These are phyloP conservation scores for Camelina sativa DNA, from an alignment of 345 rosid species.

Conservation along the genomic window DNA sequence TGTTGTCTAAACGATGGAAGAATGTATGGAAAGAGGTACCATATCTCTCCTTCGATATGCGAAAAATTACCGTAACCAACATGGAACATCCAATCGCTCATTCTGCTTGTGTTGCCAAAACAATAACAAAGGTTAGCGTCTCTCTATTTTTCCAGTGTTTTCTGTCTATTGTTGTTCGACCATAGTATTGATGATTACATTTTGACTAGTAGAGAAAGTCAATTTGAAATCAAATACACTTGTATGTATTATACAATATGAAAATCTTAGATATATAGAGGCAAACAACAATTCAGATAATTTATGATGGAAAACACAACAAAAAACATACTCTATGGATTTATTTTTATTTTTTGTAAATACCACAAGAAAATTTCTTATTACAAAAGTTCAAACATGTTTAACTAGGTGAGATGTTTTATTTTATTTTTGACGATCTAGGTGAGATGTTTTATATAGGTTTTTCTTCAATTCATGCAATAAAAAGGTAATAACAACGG, in stretches of 20 bases:
- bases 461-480: too few relatives aligned
- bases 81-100: neutral
- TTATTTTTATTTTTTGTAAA: neutral
- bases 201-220: too few relatives aligned
- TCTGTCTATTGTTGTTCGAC: too few relatives aligned
- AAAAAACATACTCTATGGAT: too few relatives aligned
- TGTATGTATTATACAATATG: neutral
- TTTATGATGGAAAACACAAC: too few relatives aligned
- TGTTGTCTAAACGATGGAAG: slow-evolving; percentile 16
- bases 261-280: neutral
- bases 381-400: neutral
- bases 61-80: neutral
- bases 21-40: slow-evolving; percentile 16
- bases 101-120: neutral
- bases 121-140: neutral
- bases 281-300: neutral
- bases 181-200: too few relatives aligned
- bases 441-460: too few relatives aligned
- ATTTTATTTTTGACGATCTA: too few relatives aligned
- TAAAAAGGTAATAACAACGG: too few relatives aligned
- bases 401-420: too few relatives aligned
- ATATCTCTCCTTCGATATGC: neutral
- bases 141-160: too few relatives aligned
- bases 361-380: neutral
- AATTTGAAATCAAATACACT: too few relatives aligned